Evolutionary conservation across 2,329 filamentous ascomycete genomes (phyloP).

Genomic region (Dactylellina haptotyla): DNA sequence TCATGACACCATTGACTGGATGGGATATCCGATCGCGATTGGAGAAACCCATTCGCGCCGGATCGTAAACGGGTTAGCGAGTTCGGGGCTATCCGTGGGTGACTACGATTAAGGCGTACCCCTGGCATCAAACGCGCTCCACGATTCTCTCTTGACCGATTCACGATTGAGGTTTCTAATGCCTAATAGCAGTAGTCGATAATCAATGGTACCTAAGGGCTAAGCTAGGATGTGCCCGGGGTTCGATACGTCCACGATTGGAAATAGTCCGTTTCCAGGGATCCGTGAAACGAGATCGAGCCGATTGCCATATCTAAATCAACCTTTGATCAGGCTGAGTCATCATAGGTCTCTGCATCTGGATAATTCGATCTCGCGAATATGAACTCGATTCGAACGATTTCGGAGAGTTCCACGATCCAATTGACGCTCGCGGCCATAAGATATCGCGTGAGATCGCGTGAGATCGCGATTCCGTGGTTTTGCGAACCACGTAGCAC

Average conservation of each 20-base stretch:
- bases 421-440: background rate
- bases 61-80: background rate
- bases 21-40: background rate
- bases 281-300: too few species aligned
- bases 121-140: background rate
- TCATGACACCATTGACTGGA: slow-evolving; percentile 9
- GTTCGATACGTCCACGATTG: too few species aligned
- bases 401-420: background rate
- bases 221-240: too few species aligned
- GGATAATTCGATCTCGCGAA: too few species aligned
- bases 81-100: slow-evolving; percentile 1
- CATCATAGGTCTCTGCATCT: too few species aligned
- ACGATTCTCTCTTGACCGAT: too few species aligned
- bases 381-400: background rate
- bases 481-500: background rate
- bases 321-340: too few species aligned
- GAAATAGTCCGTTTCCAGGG: too few species aligned
- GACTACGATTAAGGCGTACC: background rate
- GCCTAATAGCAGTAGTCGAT: too few species aligned
- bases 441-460: background rate
- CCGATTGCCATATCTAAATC: too few species aligned
- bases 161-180: background rate
- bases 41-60: background rate
- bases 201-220: too few species aligned
- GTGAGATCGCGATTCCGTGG: background rate